These are phyloP conservation scores for Colletotrichum melonis DNA, from an alignment of 2,329 filamentous ascomycete genomes.

Conservation along the genomic window DNA sequence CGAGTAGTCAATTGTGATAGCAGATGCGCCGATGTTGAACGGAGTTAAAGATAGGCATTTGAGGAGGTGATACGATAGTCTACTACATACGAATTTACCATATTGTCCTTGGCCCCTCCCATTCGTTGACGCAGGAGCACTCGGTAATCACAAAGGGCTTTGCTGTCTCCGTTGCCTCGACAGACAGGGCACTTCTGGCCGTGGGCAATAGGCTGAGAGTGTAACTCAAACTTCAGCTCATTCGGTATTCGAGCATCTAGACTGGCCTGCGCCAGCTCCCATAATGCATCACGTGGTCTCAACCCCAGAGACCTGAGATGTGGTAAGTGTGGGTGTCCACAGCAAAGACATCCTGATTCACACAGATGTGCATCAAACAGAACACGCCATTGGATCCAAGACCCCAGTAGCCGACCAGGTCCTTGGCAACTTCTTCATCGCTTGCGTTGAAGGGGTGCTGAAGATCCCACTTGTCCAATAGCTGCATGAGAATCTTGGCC, in stretches of 20 bases:
- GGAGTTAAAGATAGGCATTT: no score
- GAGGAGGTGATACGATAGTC: no score
- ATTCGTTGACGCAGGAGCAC: neutral
- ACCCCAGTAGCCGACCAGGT: slow-evolving; percentile 18
- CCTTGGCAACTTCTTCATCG: slow-evolving; percentile 17
- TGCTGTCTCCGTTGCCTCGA: neutral
- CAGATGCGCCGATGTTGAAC: no score
- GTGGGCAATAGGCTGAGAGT: slow-evolving; percentile 9
- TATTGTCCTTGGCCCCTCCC: neutral
- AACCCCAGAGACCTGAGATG: slow-evolving; percentile 14
- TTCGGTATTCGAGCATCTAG: neutral
- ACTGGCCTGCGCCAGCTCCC: slow-evolving; percentile 4
- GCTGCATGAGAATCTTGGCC: slow-evolving; percentile 14
- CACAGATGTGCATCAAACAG: slow-evolving; percentile 20
- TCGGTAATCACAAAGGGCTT: neutral
- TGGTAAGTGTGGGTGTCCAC: slow-evolving; percentile 21
- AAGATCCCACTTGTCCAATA: slow-evolving; percentile 17
- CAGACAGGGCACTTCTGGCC: slow-evolving; percentile 12
- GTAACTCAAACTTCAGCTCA: slow-evolving; percentile 15
- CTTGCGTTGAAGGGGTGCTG: slow-evolving; percentile 13
- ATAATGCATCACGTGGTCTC: neutral
- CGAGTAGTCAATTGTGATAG: no score
- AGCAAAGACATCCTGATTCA: slow-evolving; percentile 4
- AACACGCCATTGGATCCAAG: slow-evolving; percentile 13
- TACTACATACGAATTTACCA: no score